Evolutionary conservation across 805 yeast genomes (phyloP).

Genomic region (Ogataea allantospora): DNA sequence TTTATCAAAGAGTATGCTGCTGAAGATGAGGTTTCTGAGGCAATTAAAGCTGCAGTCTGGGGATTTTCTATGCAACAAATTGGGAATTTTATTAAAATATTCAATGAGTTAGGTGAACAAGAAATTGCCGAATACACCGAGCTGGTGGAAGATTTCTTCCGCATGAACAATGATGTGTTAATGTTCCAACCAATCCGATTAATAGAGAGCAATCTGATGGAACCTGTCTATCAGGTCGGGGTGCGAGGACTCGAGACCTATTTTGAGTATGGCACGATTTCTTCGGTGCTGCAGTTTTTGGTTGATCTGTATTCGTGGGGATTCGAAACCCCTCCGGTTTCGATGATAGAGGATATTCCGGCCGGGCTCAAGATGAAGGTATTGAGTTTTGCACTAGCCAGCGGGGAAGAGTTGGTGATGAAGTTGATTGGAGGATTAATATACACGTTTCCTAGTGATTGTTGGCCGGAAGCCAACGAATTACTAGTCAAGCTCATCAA

Average conservation of each 20-base stretch:
- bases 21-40: slow-evolving; percentile 38
- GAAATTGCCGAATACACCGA: slow-evolving; percentile 48
- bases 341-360: slow-evolving; percentile 60
- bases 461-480: slow-evolving; percentile 72
- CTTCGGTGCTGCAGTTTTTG: slow-evolving; percentile 68
- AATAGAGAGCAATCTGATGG: slow-evolving; percentile 44
- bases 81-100: slow-evolving; percentile 49
- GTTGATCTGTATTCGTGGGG: slow-evolving; percentile 88
- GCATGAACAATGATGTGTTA: slow-evolving; percentile 73
- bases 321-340: slow-evolving; percentile 72
- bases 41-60: slow-evolving; percentile 63
- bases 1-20: slow-evolving; percentile 71
- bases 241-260: slow-evolving; percentile 48
- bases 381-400: slow-evolving; percentile 43
- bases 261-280: slow-evolving; percentile 70
- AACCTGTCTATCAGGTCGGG: slow-evolving; percentile 57
- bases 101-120: slow-evolving; percentile 28
- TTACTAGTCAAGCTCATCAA: slow-evolving; percentile 62
- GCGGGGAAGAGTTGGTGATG: slow-evolving; percentile 57
- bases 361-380: slow-evolving; percentile 48
- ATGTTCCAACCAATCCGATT: slow-evolving; percentile 68
- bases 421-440: slow-evolving; percentile 65
- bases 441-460: slow-evolving; percentile 66
- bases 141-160: slow-evolving; percentile 80
- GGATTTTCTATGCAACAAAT: slow-evolving; percentile 70